Conservation (phyloP, 192 early-diverging fungal species). For the Funneliformis mosseae region DNA sequence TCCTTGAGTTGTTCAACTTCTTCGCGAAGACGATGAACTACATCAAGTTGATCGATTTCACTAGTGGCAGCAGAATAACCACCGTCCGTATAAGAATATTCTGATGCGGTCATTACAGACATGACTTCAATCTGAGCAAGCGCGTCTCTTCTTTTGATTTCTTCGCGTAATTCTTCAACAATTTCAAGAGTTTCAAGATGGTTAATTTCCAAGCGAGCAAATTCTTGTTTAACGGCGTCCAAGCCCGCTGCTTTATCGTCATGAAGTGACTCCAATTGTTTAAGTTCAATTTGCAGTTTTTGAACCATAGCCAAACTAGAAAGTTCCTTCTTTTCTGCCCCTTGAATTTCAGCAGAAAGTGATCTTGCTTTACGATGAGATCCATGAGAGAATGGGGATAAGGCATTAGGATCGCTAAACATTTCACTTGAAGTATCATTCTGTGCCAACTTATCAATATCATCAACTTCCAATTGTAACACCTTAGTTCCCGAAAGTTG, state of each 20-base stretch:
- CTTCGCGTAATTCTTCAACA: slow-evolving; percentile 32
- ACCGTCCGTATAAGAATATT: slow-evolving; percentile 21
- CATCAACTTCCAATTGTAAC: not conserved
- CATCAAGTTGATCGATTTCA: slow-evolving; percentile 34
- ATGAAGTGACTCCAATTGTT: slow-evolving; percentile 31
- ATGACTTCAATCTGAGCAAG: slow-evolving; percentile 33
- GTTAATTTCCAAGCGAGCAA: slow-evolving; percentile 26
- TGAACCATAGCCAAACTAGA: slow-evolving; percentile 27
- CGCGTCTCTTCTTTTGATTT: slow-evolving; percentile 30
- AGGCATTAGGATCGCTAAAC: not conserved
- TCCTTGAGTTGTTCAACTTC: slow-evolving; percentile 34
- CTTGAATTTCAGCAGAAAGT: slow-evolving; percentile 32
- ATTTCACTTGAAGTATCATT: not conserved
- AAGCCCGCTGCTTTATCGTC: slow-evolving; percentile 25
- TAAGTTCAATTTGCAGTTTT: slow-evolving; percentile 36
- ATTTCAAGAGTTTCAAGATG: slow-evolving; percentile 33
- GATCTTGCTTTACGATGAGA: slow-evolving; percentile 32
- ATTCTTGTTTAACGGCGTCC: slow-evolving; percentile 29
- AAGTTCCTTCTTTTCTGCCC: slow-evolving; percentile 26
- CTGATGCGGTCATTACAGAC: slow-evolving; percentile 27
- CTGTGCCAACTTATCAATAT: not conserved
- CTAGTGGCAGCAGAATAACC: slow-evolving; percentile 21
- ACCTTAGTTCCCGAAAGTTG: not conserved
- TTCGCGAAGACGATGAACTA: slow-evolving; percentile 28
- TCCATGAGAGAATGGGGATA: not conserved